Conservation (phyloP, 1,139 yeast genomes). For the Taiozyma onychis region DNA sequence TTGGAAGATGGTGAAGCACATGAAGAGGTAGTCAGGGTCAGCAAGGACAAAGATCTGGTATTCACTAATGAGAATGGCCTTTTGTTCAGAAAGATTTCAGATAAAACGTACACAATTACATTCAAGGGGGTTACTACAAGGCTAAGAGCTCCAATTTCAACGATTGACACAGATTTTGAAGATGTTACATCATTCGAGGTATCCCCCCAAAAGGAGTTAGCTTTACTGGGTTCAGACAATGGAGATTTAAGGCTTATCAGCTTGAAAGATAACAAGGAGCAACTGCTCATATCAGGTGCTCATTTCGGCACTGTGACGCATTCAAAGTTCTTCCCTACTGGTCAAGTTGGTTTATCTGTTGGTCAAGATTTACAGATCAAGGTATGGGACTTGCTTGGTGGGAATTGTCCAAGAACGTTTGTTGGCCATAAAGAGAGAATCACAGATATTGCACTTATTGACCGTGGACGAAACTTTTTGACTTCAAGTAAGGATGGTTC, state of each 20-base stretch:
- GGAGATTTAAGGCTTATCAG: slow-evolving; percentile 35
- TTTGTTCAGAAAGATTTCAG: slow-evolving; percentile 7
- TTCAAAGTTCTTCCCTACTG: slow-evolving; percentile 50
- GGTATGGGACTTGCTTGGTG: slow-evolving; percentile 48
- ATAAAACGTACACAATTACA: slow-evolving; percentile 9
- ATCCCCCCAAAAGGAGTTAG: slow-evolving; percentile 26
- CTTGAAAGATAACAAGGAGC: slow-evolving; percentile 4
- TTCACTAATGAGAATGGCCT: slow-evolving; percentile 13
- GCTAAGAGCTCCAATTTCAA: slow-evolving; percentile 15
- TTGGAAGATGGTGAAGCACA: slow-evolving; percentile 24
- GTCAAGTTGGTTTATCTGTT: slow-evolving; percentile 47
- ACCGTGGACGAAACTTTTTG: slow-evolving; percentile 59
- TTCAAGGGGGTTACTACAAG: slow-evolving; percentile 11
- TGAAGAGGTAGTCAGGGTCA: slow-evolving; percentile 23
- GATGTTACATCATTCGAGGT: slow-evolving; percentile 28
- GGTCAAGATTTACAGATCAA: slow-evolving; percentile 53
- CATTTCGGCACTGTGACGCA: slow-evolving; percentile 43
- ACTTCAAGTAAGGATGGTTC: slow-evolving; percentile 49
- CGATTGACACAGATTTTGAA: slow-evolving; percentile 1
- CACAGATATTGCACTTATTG: slow-evolving; percentile 44
- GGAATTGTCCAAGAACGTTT: slow-evolving; percentile 44
- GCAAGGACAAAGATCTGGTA: slow-evolving; percentile 5
- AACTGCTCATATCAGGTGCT: slow-evolving; percentile 28
- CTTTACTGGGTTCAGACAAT: slow-evolving; percentile 37
- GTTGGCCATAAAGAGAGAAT: slow-evolving; percentile 41